These are phyloP conservation scores for Polyporus arcularius DNA, from an alignment of 768 basidiomycete species.

Conservation along the genomic window DNA sequence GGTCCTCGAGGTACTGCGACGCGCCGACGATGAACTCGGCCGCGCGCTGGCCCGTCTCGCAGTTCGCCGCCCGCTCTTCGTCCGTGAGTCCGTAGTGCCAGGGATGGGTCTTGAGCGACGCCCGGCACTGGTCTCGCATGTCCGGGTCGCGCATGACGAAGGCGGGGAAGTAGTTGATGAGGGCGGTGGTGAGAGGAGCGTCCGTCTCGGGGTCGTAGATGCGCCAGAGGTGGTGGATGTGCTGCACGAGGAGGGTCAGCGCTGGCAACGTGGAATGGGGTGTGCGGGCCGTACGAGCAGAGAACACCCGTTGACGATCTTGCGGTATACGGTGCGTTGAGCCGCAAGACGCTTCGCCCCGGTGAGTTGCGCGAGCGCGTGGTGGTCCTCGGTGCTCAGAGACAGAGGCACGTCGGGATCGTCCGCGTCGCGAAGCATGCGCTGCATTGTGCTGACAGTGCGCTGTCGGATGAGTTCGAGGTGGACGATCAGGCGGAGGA, in stretches of 20 bases:
- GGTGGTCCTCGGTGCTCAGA: neutral
- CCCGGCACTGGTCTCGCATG: neutral
- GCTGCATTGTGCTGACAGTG: neutral
- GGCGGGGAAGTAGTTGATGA: constrained; percentile 14
- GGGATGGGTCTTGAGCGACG: neutral
- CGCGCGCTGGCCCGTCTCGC: constrained; percentile 3
- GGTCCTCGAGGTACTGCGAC: constrained; percentile 8
- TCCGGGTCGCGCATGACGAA: constrained; percentile 9
- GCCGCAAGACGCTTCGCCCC: neutral
- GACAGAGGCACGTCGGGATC: neutral
- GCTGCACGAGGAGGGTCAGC: neutral
- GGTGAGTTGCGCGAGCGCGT: neutral
- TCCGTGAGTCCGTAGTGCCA: constrained; percentile 15
- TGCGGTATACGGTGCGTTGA: constrained; percentile 16
- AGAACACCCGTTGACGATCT: constrained; percentile 13
- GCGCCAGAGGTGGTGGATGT: constrained; percentile 17
- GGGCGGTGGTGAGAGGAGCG: neutral
- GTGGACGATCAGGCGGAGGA: constrained; percentile 18
- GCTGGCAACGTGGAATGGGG: neutral
- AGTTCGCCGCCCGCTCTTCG: constrained; percentile 4
- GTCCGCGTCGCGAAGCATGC: neutral
- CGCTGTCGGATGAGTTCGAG: constrained; percentile 15
- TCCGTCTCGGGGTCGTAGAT: constrained; percentile 2
- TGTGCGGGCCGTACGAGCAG: constrained; percentile 10
- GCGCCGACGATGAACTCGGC: constrained; percentile 16